Percentiles rank a stretch among this genome's conserved stretches.
Evolutionary conservation across 768 basidiomycete species (phyloP).

Genomic region (Ramaria rubella): DNA sequence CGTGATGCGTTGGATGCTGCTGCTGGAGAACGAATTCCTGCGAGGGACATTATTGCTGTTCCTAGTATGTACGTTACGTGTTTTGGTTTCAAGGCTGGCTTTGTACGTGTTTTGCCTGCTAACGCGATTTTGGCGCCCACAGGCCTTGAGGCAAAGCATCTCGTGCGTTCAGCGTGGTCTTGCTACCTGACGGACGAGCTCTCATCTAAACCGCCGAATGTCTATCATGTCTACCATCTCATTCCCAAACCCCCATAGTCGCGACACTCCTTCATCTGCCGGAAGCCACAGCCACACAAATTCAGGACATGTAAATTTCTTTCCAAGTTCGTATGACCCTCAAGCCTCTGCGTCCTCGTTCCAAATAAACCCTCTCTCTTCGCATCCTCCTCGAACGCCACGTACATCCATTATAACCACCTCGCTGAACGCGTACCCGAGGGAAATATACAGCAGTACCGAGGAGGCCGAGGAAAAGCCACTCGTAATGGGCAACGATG

Average conservation of each 20-base stretch:
- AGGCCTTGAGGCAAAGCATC: not conserved
- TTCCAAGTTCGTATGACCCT: conserved; percentile 51
- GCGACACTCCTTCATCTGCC: conserved; percentile 8
- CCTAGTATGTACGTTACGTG: not conserved
- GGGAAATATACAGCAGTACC: conserved; percentile 40
- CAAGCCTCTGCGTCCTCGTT: conserved; percentile 44
- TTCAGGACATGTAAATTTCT: conserved; percentile 45
- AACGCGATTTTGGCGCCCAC: not conserved
- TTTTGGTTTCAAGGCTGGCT: not conserved
- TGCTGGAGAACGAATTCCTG: not conserved
- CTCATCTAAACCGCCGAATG: not conserved
- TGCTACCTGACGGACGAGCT: not conserved
- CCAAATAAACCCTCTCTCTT: conserved; percentile 76
- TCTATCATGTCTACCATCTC: conserved; percentile 57
- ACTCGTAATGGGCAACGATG: conserved; percentile 1
- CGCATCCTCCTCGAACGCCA: conserved; percentile 74
- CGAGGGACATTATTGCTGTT: not conserved
- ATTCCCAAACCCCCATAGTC: conserved; percentile 44
- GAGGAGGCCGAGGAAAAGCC: conserved; percentile 25
- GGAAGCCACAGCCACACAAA: conserved; percentile 26
- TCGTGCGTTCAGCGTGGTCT: too few species aligned
- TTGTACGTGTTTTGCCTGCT: not conserved
- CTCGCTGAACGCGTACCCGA: conserved; percentile 32
- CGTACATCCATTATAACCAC: conserved; percentile 42
- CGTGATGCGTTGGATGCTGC: conserved; percentile 44